Evolutionary conservation across 2,329 filamentous ascomycete genomes (phyloP).

Genomic region (Aurifilum marmelostoma): DNA sequence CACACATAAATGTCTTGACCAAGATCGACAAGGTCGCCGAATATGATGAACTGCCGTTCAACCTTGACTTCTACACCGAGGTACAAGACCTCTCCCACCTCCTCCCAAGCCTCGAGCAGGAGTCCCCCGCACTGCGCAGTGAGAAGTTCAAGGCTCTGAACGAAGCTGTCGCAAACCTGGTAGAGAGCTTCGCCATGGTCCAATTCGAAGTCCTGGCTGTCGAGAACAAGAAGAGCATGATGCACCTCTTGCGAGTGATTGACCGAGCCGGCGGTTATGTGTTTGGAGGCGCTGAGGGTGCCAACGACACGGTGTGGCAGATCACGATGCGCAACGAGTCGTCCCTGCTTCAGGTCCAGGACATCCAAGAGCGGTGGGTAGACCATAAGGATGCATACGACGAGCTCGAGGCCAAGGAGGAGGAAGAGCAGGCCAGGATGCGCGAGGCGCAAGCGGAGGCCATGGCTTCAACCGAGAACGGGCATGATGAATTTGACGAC

Average conservation of each 20-base stretch:
- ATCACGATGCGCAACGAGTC: constrained; percentile 83
- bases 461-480: constrained; percentile 39
- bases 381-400: constrained; percentile 89
- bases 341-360: constrained; percentile 76
- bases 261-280: constrained; percentile 92
- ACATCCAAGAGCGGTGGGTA: constrained; percentile 95
- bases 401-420: constrained; percentile 72
- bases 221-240: constrained; percentile 97
- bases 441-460: constrained; percentile 41
- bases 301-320: constrained; percentile 97
- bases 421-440: constrained; percentile 72
- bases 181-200: constrained; percentile 88
- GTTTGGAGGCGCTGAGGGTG: constrained; percentile 86
- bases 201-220: constrained; percentile 92
- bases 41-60: constrained; percentile 88
- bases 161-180: constrained; percentile 80
- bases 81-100: constrained; percentile 90
- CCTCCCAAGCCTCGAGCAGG: constrained; percentile 76
- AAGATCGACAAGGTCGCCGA: constrained; percentile 94
- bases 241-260: constrained; percentile 83
- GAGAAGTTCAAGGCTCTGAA: constrained; percentile 85
- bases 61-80: constrained; percentile 96
- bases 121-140: constrained; percentile 70
- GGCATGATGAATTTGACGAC: constrained; percentile 50
- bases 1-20: constrained; percentile 92